Percentiles rank a stretch among this genome's conserved stretches.
phyloP scores from a whole-genome alignment of 2,329 filamentous ascomycete genomes.

The Neopestalotiopsis clavispora region DNA sequence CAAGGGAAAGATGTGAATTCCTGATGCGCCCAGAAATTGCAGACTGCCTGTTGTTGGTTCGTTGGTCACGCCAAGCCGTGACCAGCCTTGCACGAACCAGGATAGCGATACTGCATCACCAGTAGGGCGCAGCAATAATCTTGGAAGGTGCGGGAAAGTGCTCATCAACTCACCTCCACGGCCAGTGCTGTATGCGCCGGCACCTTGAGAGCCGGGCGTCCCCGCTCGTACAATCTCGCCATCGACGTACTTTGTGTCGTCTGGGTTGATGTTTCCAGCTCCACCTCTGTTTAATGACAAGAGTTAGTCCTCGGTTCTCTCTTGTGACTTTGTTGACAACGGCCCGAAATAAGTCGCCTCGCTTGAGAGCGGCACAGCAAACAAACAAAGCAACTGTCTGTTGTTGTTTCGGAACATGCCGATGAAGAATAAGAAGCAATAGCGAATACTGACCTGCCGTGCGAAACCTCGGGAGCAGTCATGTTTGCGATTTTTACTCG shows the following conservation, averaged over 20 bases:
- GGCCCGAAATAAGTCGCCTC: neutral
- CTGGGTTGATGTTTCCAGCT: slow-evolving; percentile 64
- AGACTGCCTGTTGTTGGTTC: neutral
- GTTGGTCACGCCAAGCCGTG: neutral
- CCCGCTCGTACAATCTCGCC: slow-evolving; percentile 65
- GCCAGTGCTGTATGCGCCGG: slow-evolving; percentile 63
- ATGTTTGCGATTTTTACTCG: slow-evolving; percentile 27
- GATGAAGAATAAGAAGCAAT: neutral
- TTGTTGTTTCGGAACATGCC: neutral
- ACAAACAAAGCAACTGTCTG: neutral
- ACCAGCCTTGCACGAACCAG: neutral
- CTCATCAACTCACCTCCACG: slow-evolving; percentile 54
- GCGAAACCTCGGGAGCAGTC: slow-evolving; percentile 55
- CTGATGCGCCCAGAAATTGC: neutral
- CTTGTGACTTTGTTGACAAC: neutral
- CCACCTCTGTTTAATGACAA: slow-evolving; percentile 44
- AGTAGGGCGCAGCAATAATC: neutral
- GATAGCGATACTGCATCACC: neutral
- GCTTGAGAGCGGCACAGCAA: neutral
- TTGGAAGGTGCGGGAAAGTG: neutral
- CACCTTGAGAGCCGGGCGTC: slow-evolving; percentile 58
- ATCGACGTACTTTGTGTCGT: slow-evolving; percentile 64
- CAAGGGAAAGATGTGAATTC: neutral
- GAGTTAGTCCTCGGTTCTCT: neutral
- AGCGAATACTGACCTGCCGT: slow-evolving; percentile 48